These are phyloP conservation scores for Parascedosporium putredinis DNA, from an alignment of 2,329 filamentous ascomycete species.

Conservation along the genomic window DNA sequence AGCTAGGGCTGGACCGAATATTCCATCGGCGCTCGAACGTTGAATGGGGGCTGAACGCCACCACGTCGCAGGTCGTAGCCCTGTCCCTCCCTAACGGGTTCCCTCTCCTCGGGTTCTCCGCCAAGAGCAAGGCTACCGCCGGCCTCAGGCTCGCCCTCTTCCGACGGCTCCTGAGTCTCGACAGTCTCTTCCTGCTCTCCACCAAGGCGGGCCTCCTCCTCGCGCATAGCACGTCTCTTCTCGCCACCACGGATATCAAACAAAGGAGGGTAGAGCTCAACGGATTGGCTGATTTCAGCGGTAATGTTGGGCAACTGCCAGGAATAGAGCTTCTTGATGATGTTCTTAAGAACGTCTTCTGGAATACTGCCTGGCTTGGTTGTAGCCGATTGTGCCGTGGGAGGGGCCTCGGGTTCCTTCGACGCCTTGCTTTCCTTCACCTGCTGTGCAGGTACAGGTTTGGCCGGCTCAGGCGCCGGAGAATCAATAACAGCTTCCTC, in stretches of 20 bases:
- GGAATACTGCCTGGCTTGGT: conserved; percentile 2
- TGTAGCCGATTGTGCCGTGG: conserved; percentile 1
- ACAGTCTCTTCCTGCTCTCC: conserved; percentile 37
- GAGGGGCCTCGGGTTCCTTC: conserved; percentile 5
- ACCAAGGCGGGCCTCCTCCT: conserved; percentile 46
- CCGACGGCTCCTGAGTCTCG: conserved; percentile 39
- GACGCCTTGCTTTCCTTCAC: conserved; percentile 9
- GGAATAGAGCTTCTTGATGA: conserved; percentile 14
- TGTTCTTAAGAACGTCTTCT: conserved; percentile 10
- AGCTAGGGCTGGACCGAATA: conserved; percentile 44
- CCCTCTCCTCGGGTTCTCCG: conserved; percentile 80
- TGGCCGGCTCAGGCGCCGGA: conserved; percentile 16
- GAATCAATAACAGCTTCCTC: conserved; percentile 33
- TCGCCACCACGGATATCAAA: conserved; percentile 76
- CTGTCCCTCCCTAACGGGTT: conserved; percentile 40
- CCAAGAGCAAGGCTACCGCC: conserved; percentile 79
- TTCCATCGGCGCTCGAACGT: conserved; percentile 41
- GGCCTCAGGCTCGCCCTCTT: conserved; percentile 74
- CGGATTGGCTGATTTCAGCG: conserved; percentile 12
- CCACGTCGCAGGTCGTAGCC: conserved; percentile 49
- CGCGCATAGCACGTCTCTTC: conserved; percentile 67
- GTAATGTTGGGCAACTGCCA: conserved; percentile 10
- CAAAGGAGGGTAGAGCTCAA: conserved; percentile 49
- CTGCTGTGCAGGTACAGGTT: conserved; percentile 8
- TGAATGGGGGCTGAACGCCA: conserved; percentile 71